These are phyloP conservation scores for Delphinella strobiligena DNA, from an alignment of 2,329 filamentous ascomycete species.

Conservation along the genomic window DNA sequence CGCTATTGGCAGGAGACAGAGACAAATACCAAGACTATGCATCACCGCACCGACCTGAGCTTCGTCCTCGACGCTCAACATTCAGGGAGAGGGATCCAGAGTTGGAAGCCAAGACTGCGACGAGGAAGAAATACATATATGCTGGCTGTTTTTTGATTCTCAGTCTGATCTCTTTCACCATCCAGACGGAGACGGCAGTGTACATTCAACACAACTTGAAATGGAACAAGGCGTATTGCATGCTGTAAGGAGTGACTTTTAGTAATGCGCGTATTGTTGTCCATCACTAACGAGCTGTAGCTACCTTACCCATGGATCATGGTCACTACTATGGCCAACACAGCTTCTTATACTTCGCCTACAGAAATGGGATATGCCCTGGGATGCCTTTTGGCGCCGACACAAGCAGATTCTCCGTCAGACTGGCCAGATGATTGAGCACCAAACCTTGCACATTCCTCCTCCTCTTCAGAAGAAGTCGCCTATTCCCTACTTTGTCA, in stretches of 20 bases:
- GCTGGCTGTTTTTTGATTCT: conserved; percentile 73
- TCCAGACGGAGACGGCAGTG: conserved; percentile 91
- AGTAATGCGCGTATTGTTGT: conserved; percentile 27
- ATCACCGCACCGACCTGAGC: conserved; percentile 23
- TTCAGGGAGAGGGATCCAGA: conserved; percentile 59
- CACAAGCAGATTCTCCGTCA: conserved; percentile 51
- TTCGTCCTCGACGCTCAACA: conserved; percentile 48
- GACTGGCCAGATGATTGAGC: conserved; percentile 76
- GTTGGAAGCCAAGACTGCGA: conserved; percentile 48
- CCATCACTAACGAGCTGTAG: conserved; percentile 29
- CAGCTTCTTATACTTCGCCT: conserved; percentile 71
- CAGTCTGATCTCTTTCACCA: conserved; percentile 75
- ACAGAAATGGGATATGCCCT: conserved; percentile 66
- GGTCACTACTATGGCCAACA: conserved; percentile 76
- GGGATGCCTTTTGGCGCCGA: conserved; percentile 73
- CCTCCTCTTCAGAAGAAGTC: conserved; percentile 32
- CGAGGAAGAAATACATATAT: conserved; percentile 73
- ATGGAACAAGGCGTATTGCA: conserved; percentile 99
- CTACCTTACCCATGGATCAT: conserved; percentile 88
- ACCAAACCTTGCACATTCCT: conserved; percentile 58
- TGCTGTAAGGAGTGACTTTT: too few relatives aligned
- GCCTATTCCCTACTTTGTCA: conserved; percentile 62
- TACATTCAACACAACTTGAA: conserved; percentile 86
- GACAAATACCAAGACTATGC: conserved; percentile 26
- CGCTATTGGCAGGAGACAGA: conserved; percentile 36